A percentile compares a stretch with the other conserved stretches of the same genome.
phyloP scores from a whole-genome alignment of 768 basidiomycete species.

The Lactarius deliciosus region DNA sequence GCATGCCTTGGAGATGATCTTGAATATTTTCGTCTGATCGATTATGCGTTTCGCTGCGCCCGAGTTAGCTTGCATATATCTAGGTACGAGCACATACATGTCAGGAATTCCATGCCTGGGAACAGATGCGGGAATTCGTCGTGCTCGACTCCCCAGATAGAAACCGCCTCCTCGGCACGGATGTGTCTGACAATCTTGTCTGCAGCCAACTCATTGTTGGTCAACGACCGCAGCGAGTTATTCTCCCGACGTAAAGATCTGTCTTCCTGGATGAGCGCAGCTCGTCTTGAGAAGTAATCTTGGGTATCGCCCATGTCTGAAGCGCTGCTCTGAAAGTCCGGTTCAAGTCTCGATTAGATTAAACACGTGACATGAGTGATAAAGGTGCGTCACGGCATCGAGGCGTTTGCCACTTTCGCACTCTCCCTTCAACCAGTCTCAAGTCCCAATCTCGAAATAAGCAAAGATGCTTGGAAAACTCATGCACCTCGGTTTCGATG shows the following conservation, averaged over 20 bases:
- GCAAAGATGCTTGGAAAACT: constrained; percentile 60
- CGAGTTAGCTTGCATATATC: constrained; percentile 23
- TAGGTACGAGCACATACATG: constrained; percentile 41
- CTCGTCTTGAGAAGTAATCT: constrained; percentile 31
- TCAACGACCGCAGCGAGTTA: constrained; percentile 18
- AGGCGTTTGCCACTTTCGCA: background rate
- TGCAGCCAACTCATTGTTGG: constrained; percentile 49
- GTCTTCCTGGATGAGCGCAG: constrained; percentile 34
- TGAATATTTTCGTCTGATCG: constrained; percentile 58
- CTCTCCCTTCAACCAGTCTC: background rate
- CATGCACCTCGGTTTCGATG: constrained; percentile 74
- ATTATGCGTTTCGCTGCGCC: constrained; percentile 55
- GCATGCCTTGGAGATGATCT: constrained; percentile 57
- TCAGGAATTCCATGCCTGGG: constrained; percentile 79
- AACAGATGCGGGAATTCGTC: constrained; percentile 54
- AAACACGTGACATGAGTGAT: background rate
- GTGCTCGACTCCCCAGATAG: constrained; percentile 59
- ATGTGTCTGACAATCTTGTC: constrained; percentile 57
- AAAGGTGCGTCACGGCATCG: background rate
- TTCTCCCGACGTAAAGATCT: constrained; percentile 34
- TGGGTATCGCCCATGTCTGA: constrained; percentile 13
- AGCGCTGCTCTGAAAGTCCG: too few relatives aligned
- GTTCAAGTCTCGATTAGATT: too few relatives aligned
- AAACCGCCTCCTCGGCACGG: constrained; percentile 50
- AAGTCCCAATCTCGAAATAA: background rate